phyloP scores from a whole-genome alignment of 352 stramenopile species.

The Albugo laibachii region DNA sequence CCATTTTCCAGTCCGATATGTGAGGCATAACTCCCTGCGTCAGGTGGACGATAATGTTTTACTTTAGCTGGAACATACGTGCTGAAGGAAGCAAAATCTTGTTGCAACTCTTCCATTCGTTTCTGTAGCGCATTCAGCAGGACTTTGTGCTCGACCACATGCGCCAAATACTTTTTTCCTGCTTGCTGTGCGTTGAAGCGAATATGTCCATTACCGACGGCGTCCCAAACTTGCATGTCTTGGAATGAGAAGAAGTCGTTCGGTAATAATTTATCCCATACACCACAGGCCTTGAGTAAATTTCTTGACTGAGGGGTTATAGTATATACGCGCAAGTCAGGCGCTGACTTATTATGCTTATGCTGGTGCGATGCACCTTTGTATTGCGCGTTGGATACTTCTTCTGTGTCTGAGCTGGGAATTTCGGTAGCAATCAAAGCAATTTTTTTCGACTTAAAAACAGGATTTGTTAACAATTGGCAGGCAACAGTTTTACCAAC shows the following conservation, averaged over 20 bases:
- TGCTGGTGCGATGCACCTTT: not conserved
- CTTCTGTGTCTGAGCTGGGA: conserved; percentile 15
- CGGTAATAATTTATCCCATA: conserved; percentile 51
- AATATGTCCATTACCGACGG: conserved; percentile 76
- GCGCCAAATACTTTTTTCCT: conserved; percentile 37
- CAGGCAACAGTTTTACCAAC: conserved; percentile 64
- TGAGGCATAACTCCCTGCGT: conserved; percentile 21
- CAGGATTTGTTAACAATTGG: conserved; percentile 48
- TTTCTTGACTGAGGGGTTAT: conserved; percentile 71
- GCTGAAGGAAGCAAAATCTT: conserved; percentile 39
- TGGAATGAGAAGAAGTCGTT: conserved; percentile 47
- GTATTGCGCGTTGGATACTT: not conserved
- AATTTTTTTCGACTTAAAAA: conserved; percentile 66
- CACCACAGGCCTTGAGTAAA: conserved; percentile 48
- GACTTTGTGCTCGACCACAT: conserved; percentile 77
- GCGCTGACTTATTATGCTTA: conserved; percentile 8
- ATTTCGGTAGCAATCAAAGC: conserved; percentile 43
- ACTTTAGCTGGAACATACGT: conserved; percentile 27
- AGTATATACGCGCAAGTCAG: conserved; percentile 79
- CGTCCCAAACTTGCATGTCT: conserved; percentile 84
- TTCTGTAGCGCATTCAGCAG: conserved; percentile 73
- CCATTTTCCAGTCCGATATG: conserved; percentile 46
- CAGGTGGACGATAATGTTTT: conserved; percentile 57
- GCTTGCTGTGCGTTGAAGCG: conserved; percentile 63
- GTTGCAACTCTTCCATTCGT: conserved; percentile 55